Evolutionary conservation across 1,284 basidiomycete genomes (phyloP).

Genomic region (Thelephora terrestris): DNA sequence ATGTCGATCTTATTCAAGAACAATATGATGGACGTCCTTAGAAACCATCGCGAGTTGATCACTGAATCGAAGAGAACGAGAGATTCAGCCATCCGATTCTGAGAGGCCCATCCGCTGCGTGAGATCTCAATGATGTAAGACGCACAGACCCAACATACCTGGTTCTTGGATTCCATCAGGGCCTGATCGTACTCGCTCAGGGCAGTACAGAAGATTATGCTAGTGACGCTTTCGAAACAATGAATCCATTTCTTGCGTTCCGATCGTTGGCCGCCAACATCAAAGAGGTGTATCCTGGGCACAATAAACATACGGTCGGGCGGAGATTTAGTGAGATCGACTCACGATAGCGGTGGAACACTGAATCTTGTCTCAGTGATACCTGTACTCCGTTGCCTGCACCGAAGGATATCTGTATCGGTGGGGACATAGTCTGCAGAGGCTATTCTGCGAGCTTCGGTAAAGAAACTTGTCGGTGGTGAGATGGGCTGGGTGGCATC

Average conservation of each 20-base stretch:
- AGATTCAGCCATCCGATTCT: constrained; percentile 96
- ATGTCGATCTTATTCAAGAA: constrained; percentile 96
- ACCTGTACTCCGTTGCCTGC: constrained; percentile 86
- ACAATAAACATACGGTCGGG: background rate
- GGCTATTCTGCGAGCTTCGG: constrained; percentile 76
- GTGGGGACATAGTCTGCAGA: constrained; percentile 75
- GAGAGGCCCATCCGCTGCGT: constrained; percentile 1
- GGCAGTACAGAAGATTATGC: constrained; percentile 93
- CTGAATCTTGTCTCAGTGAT: constrained; percentile 85
- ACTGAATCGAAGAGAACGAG: constrained; percentile 91
- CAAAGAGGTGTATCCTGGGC: constrained; percentile 87
- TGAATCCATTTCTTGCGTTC: constrained; percentile 96
- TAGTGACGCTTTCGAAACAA: constrained; percentile 91
- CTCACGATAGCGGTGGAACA: constrained; percentile 55
- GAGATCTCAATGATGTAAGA: background rate
- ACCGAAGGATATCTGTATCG: constrained; percentile 83
- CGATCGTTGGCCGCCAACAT: constrained; percentile 88
- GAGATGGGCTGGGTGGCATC: background rate
- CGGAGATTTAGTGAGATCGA: background rate
- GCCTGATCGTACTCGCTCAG: constrained; percentile 94
- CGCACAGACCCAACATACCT: constrained; percentile 33
- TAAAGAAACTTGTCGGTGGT: constrained; percentile 64
- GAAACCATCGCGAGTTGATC: constrained; percentile 97
- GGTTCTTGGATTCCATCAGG: constrained; percentile 68
- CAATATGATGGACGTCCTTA: constrained; percentile 85